These are phyloP conservation scores for Calonectria crousiana DNA, from an alignment of 2,329 filamentous ascomycete species.

Conservation along the genomic window DNA sequence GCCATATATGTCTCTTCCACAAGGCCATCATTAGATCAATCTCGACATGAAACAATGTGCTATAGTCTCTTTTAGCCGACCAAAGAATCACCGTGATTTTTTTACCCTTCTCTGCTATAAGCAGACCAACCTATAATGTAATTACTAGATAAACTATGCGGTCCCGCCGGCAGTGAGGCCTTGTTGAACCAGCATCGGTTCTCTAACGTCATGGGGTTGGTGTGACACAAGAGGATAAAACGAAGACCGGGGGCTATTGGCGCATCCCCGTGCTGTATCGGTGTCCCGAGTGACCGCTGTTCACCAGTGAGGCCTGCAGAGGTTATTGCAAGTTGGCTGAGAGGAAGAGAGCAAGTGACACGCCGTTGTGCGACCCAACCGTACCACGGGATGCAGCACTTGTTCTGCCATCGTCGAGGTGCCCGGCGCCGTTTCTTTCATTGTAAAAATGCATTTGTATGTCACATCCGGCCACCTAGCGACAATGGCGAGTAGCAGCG, in stretches of 20 bases:
- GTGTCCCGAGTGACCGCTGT: conserved; percentile 7
- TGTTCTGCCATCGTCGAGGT: neutral
- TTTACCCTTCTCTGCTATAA: neutral
- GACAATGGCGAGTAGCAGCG: neutral
- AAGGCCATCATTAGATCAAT: no score
- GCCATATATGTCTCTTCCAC: neutral
- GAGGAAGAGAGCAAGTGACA: conserved; percentile 11
- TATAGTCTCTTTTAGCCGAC: neutral
- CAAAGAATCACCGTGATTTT: neutral
- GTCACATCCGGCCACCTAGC: conserved; percentile 18
- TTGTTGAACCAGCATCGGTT: neutral
- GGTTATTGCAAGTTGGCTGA: neutral
- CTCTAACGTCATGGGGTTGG: neutral
- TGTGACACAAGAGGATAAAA: conserved; percentile 19
- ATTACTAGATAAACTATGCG: neutral
- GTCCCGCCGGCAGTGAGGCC: neutral
- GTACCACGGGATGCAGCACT: conserved; percentile 13
- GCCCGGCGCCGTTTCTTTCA: neutral
- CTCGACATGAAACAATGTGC: neutral
- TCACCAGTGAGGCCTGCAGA: conserved; percentile 7
- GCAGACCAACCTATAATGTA: neutral
- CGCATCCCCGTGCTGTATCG: neutral
- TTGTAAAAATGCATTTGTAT: neutral
- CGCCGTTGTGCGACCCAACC: conserved; percentile 19
- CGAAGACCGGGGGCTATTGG: neutral